Base-by-base conservation (phyloP, 441 rosid species). In the Jatropha podagrica region DNA sequence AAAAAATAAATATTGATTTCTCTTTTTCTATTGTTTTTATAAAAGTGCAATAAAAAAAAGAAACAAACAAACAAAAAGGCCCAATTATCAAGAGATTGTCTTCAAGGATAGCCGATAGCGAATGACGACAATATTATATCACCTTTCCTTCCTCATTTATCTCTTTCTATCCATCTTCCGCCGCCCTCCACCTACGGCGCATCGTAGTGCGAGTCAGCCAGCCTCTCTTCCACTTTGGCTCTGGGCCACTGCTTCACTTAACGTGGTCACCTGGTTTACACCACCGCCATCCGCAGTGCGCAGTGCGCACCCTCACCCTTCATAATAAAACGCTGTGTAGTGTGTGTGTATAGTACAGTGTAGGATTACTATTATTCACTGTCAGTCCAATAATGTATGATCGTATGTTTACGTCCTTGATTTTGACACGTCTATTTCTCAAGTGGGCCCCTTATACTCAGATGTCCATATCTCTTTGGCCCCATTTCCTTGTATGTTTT, bases 181-280 rank as follows among this genome's bases (percentile, higher is more conserved):
- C 75, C 68, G 75, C 75, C 75, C 75, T 61, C 68, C 75, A 46
- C 58, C 58, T 27, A 61, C 27, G 75, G 75, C 59, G 65, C 74
- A 44, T 71, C 74, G 74, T 71, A 71, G 74, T 58, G 27, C 65
- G 58, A 26, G 74, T 41, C 66, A 59, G 37, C 37, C 38, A 12
- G 7, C 48, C 12, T 14, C 65, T 7, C 46, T 37, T 17, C n/a
- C 3, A 1, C 32, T 32, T 32, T 32, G 13, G n/a, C n/a, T 14
- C 23, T 18, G 60, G 72, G 26, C 72, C 61, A 69, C 44, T 32
- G 32, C 32, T 32, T 32, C 13, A 49, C 40, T 23, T 68, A 68
- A 48, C 58, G 44, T 68, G 49, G 32, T 18, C 37, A 0, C 51
- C 17, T 20, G 63, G 51, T 40, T 70, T 54, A 51, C 20, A 65